Evolutionary conservation across 345 rosid genomes (phyloP).

Genomic region (Noccaea caerulescens): DNA sequence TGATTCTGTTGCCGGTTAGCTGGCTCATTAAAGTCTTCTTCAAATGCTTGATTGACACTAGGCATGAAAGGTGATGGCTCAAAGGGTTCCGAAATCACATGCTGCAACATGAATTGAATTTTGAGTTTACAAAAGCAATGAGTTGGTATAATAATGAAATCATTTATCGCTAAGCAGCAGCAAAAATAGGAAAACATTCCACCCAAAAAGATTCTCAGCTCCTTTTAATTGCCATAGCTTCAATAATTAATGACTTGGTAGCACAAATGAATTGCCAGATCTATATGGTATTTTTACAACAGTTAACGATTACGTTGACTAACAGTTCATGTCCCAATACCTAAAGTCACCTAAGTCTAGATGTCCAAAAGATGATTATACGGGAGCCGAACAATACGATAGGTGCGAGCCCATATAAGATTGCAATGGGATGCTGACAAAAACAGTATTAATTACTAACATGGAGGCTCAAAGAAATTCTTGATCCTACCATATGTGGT

Average conservation of each 20-base stretch:
- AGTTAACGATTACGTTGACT: conserved; percentile 1
- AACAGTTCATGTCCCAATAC: conserved; percentile 3
- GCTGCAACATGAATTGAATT: conserved; percentile 57
- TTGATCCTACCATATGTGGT: neutral
- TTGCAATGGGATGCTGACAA: neutral
- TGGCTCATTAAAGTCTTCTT: conserved; percentile 64
- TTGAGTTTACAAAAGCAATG: conserved; percentile 6
- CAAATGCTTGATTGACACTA: conserved; percentile 64
- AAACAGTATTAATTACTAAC: neutral
- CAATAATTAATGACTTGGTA: conserved; percentile 12
- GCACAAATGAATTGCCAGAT: conserved; percentile 6
- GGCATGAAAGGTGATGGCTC: conserved; percentile 92
- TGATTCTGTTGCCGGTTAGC: conserved; percentile 53
- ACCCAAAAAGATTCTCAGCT: conserved; percentile 3
- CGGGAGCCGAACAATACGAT: neutral
- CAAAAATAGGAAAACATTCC: conserved; percentile 7
- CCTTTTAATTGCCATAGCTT: conserved; percentile 21
- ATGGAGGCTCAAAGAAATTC: conserved; percentile 5
- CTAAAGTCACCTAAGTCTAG: neutral
- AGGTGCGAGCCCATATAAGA: neutral
- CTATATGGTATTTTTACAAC: neutral
- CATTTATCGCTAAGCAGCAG: neutral
- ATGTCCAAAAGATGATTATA: conserved; percentile 3
- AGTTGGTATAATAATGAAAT: neutral
- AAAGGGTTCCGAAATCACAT: conserved; percentile 88